Percentiles rank a stretch among this genome's conserved stretches.
These are phyloP conservation scores for Phaffia australis DNA, from an alignment of 768 basidiomycete genomes.

Conservation along the genomic window DNA sequence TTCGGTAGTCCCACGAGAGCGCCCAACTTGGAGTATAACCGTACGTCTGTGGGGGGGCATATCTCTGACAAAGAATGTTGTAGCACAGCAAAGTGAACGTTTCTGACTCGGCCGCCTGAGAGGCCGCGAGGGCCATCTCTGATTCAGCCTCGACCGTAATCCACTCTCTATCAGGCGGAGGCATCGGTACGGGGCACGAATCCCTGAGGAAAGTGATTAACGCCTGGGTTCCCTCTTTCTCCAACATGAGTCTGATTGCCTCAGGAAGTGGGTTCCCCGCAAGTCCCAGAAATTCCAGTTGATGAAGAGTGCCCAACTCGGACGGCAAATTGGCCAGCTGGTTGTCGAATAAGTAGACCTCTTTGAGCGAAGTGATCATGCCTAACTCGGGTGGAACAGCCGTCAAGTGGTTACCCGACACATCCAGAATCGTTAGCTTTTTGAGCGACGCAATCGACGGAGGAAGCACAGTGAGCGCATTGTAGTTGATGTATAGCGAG, in stretches of 20 bases:
- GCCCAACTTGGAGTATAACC: constrained; percentile 98
- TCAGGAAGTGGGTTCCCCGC: constrained; percentile 93
- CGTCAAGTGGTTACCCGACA: constrained; percentile 74
- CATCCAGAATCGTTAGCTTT: constrained; percentile 78
- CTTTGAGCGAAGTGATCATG: constrained; percentile 76
- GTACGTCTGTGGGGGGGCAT: constrained; percentile 77
- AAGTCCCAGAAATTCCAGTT: constrained; percentile 82
- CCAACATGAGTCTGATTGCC: constrained; percentile 62
- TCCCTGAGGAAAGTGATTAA: constrained; percentile 87
- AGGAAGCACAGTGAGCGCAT: constrained; percentile 64
- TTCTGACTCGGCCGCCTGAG: constrained; percentile 41
- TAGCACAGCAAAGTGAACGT: constrained; percentile 72
- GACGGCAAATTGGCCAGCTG: constrained; percentile 70
- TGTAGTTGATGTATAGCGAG: constrained; percentile 93
- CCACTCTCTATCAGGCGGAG: constrained; percentile 74
- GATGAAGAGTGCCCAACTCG: constrained; percentile 81
- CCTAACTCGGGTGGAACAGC: constrained; percentile 77
- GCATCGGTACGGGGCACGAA: constrained; percentile 66
- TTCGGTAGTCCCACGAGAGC: constrained; percentile 86
- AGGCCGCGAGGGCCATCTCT: neutral
- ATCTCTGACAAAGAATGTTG: constrained; percentile 88
- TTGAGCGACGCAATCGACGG: constrained; percentile 71
- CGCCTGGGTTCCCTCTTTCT: constrained; percentile 87
- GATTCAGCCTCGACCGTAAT: constrained; percentile 25
- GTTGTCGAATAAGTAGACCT: constrained; percentile 93